Evolutionary conservation across 139 green algal species (phyloP).

Genomic region (Chlamydomonas eustigma): DNA sequence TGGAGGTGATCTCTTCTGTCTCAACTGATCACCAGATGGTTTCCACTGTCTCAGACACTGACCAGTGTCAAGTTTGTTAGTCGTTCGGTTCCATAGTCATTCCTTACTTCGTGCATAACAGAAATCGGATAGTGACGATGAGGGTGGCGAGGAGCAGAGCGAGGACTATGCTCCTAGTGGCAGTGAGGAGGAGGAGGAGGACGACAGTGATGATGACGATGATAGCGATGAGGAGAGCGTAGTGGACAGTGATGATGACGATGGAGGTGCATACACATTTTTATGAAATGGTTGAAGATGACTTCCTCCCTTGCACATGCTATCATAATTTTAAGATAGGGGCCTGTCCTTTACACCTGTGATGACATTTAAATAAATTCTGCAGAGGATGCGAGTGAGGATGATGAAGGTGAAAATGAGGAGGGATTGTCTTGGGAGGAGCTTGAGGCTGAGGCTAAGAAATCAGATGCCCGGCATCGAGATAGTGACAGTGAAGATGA

Average conservation of each 20-base stretch:
- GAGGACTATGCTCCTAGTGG: constrained; percentile 64
- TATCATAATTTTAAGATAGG: constrained; percentile 5
- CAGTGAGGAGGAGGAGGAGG: constrained; percentile 56
- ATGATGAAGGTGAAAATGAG: constrained; percentile 60
- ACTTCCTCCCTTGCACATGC: background rate
- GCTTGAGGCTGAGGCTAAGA: constrained; percentile 75
- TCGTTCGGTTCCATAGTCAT: background rate
- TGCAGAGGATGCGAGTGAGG: constrained; percentile 28
- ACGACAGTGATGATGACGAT: constrained; percentile 37
- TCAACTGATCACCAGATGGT: too few species aligned
- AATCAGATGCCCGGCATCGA: background rate
- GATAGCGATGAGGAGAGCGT: constrained; percentile 30
- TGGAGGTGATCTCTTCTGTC: too few species aligned
- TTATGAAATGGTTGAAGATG: constrained; percentile 9
- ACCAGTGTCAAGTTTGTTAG: background rate
- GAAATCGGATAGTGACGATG: constrained; percentile 66
- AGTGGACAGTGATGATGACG: constrained; percentile 47
- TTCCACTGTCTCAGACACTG: background rate
- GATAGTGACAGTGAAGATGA: background rate
- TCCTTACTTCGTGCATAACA: constrained; percentile 11
- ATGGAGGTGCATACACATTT: constrained; percentile 13
- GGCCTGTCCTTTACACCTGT: background rate
- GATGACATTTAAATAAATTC: constrained; percentile 16
- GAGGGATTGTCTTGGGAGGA: constrained; percentile 83
- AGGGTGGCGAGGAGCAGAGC: constrained; percentile 59